Evolutionary conservation across 176 grass and related monocot species (phyloP).

Genomic region (Guadua angustifolia): DNA sequence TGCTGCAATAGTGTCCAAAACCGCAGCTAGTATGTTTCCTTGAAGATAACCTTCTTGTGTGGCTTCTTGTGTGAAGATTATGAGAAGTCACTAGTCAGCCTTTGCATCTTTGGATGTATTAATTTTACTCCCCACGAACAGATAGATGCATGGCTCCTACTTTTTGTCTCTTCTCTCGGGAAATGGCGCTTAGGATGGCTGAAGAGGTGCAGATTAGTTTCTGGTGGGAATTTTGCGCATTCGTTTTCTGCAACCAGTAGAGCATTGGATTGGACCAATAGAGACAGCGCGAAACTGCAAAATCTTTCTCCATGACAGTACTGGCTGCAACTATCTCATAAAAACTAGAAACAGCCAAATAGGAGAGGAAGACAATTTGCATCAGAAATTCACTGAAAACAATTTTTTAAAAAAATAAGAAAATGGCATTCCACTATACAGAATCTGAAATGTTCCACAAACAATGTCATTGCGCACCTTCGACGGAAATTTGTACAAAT

Average conservation of each 20-base stretch:
- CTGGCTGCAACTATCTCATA: background rate
- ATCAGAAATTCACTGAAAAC: background rate
- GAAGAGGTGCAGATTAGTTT: slow-evolving; percentile 9
- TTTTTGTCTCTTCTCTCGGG: background rate
- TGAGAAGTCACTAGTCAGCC: slow-evolving; percentile 25
- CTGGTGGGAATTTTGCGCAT: background rate
- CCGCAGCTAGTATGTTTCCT: too few relatives aligned
- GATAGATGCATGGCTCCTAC: background rate
- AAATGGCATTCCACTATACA: background rate
- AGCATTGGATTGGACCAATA: background rate
- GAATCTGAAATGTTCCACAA: background rate
- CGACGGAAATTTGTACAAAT: background rate
- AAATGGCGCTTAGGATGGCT: slow-evolving; percentile 21
- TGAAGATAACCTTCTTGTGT: too few relatives aligned
- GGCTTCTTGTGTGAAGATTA: background rate
- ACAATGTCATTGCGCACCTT: background rate
- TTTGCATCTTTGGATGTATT: background rate
- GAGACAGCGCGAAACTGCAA: background rate
- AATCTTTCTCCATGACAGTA: slow-evolving; percentile 2
- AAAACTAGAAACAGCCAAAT: background rate
- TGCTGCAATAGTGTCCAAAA: too few relatives aligned
- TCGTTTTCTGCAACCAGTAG: background rate
- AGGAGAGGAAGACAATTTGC: background rate
- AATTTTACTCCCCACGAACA: background rate
- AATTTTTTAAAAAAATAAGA: background rate